phyloP scores from a whole-genome alignment of 2,329 filamentous ascomycete species.

The Trichoderma guizhouense region DNA sequence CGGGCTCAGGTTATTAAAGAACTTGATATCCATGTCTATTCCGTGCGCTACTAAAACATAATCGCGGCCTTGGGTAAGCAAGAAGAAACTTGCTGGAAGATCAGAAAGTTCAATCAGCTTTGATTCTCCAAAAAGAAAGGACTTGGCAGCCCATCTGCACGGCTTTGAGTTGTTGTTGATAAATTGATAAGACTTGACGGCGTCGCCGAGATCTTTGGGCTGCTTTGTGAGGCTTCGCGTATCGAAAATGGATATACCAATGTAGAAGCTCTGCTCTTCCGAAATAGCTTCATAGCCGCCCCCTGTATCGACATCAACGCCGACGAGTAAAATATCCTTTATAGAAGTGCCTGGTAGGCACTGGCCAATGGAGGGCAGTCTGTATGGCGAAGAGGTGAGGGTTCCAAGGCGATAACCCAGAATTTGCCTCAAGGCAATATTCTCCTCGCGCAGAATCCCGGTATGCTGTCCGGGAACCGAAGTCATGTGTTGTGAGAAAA shows the following conservation, averaged over 20 bases:
- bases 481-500: not conserved
- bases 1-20: constrained; percentile 21
- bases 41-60: constrained; percentile 23
- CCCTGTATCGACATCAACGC: constrained; percentile 21
- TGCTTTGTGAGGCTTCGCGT: constrained; percentile 9
- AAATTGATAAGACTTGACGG: constrained; percentile 22
- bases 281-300: constrained; percentile 18
- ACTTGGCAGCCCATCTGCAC: constrained; percentile 15
- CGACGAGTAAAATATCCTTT: not conserved
- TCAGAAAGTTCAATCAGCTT: not conserved
- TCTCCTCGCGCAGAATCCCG: constrained; percentile 24
- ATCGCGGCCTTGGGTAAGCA: constrained; percentile 12
- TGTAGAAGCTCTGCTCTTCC: constrained; percentile 19
- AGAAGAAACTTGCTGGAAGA: constrained; percentile 7
- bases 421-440: constrained; percentile 21
- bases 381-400: not conserved
- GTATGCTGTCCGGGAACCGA: constrained; percentile 13
- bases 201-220: not conserved
- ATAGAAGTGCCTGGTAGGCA: not conserved
- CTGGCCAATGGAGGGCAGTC: not conserved
- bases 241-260: constrained; percentile 22
- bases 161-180: constrained; percentile 14
- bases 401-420: constrained; percentile 20
- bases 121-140: constrained; percentile 20
- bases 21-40: constrained; percentile 17